Evolutionary conservation across 805 yeast genomes (phyloP).

Genomic region (Scheffersomyces lignosus): DNA sequence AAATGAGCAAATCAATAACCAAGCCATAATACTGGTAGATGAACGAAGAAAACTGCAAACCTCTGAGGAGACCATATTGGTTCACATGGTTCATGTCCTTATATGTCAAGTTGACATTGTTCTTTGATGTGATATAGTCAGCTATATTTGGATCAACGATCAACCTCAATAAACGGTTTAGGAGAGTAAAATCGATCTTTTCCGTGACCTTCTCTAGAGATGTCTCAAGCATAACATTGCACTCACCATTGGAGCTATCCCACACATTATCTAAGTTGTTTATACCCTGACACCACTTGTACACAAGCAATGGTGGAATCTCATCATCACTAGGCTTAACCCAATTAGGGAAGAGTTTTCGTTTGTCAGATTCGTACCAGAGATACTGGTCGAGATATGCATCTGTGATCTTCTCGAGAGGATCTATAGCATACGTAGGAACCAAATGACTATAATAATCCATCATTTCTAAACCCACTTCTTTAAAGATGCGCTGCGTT

Average conservation of each 20-base stretch:
- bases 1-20: conserved; percentile 72
- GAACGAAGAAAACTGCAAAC: conserved; percentile 87
- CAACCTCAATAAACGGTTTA: conserved; percentile 77
- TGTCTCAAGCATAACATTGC: conserved; percentile 83
- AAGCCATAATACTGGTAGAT: conserved; percentile 89
- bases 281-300: conserved; percentile 92
- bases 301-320: conserved; percentile 86
- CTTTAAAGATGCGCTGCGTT: conserved; percentile 91
- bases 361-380: conserved; percentile 92
- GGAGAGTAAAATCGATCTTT: conserved; percentile 81
- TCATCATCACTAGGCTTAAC: conserved; percentile 93
- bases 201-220: conserved; percentile 70
- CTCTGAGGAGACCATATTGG: conserved; percentile 83
- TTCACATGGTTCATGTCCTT: conserved; percentile 96
- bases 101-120: conserved; percentile 76
- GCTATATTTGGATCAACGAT: conserved; percentile 89
- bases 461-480: conserved; percentile 83
- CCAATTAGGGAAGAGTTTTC: conserved; percentile 93
- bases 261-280: conserved; percentile 78
- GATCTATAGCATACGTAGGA: conserved; percentile 88
- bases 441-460: conserved; percentile 81
- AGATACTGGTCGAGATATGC: conserved; percentile 93
- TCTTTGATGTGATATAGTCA: conserved; percentile 90
- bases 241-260: conserved; percentile 72
- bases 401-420: conserved; percentile 92